Evolutionary conservation across 805 yeast genomes (phyloP).

Genomic region (Wickerhamiella sergipiensis): DNA sequence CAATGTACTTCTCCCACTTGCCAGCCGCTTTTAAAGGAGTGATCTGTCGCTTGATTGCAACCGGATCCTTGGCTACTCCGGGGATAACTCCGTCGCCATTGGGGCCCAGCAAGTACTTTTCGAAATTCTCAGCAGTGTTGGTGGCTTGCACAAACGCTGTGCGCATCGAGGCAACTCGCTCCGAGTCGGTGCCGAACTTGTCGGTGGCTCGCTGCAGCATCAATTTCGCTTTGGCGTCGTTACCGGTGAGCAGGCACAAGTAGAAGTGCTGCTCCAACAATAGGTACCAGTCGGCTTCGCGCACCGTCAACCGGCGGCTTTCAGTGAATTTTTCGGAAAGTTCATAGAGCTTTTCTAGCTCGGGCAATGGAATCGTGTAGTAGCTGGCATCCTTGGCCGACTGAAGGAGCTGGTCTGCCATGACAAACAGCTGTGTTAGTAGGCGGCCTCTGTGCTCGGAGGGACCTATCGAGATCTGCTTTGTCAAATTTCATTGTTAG

Average conservation of each 20-base stretch:
- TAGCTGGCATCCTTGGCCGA: conserved; percentile 41
- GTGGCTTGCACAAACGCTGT: conserved; percentile 45
- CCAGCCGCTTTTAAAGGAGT: conserved; percentile 19
- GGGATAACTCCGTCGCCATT: conserved; percentile 17
- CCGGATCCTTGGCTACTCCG: conserved; percentile 15
- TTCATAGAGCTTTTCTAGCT: conserved; percentile 29
- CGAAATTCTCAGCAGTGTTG: conserved; percentile 29
- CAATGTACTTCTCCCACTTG: conserved; percentile 34
- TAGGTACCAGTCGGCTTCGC: conserved; percentile 34
- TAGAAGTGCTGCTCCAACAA: conserved; percentile 62
- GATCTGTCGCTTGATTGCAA: conserved; percentile 23
- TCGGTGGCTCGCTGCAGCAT: conserved; percentile 54
- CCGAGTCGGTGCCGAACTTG: conserved; percentile 43
- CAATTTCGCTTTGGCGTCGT: conserved; percentile 59
- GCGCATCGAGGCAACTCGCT: conserved; percentile 41
- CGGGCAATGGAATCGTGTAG: conserved; percentile 34
- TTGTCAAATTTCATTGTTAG: background rate
- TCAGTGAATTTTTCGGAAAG: conserved; percentile 30
- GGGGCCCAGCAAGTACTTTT: conserved; percentile 23
- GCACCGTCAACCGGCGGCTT: conserved; percentile 12
- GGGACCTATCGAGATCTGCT: background rate
- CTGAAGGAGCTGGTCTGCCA: conserved; percentile 26
- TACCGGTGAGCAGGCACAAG: conserved; percentile 43
- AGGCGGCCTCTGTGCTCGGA: too few species aligned
- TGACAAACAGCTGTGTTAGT: background rate